These are phyloP conservation scores for Rubroshorea leprosula DNA, from an alignment of 345 rosid genomes.

Conservation along the genomic window DNA sequence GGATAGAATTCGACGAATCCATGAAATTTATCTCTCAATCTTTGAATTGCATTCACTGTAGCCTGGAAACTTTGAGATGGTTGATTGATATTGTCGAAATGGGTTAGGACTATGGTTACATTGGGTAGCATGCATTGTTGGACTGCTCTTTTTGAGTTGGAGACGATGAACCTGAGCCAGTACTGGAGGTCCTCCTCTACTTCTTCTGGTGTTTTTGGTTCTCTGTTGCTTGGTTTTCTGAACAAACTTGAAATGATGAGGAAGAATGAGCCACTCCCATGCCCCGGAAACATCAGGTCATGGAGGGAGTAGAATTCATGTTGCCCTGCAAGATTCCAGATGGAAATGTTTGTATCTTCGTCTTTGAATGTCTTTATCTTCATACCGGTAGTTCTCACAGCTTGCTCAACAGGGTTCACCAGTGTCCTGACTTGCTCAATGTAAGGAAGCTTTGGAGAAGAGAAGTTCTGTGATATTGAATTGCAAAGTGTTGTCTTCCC, in stretches of 20 bases:
- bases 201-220: constrained; percentile 66
- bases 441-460: constrained; percentile 65
- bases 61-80: constrained; percentile 57
- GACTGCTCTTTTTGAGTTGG: constrained; percentile 65
- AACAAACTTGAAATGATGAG: constrained; percentile 74
- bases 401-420: constrained; percentile 85
- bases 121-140: constrained; percentile 82
- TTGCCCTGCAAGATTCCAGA: constrained; percentile 93
- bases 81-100: constrained; percentile 57
- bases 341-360: constrained; percentile 72
- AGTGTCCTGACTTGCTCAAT: constrained; percentile 73
- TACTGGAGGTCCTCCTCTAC: constrained; percentile 83
- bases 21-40: constrained; percentile 64
- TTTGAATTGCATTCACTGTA: constrained; percentile 50
- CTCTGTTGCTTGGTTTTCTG: constrained; percentile 74
- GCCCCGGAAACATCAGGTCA: constrained; percentile 91
- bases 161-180: constrained; percentile 85
- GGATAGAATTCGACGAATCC: constrained; percentile 78
- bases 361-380: constrained; percentile 76
- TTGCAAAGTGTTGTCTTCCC: constrained; percentile 80
- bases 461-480: constrained; percentile 60
- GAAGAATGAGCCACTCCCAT: constrained; percentile 77
- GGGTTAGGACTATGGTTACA: constrained; percentile 75
- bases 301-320: constrained; percentile 83
- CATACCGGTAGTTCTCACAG: constrained; percentile 73